Evolutionary conservation across 495 filamentous ascomycete species (phyloP), one percentile per base, ranked within the genome.

Genomic region (Penicilliopsis zonata): DNA sequence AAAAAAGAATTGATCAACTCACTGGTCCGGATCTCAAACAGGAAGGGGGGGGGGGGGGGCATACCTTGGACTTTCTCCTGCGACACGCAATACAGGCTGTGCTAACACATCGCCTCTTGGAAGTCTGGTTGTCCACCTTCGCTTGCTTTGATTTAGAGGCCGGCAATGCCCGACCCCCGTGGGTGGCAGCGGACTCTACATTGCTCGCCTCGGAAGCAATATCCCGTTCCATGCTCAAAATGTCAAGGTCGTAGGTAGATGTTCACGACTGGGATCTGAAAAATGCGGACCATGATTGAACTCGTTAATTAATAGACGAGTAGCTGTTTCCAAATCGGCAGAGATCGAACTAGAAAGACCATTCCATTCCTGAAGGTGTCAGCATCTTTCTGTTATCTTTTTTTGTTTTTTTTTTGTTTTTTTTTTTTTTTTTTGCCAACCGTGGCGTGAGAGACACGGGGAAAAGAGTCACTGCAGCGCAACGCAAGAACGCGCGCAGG

Each of bases 41-140:
- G 5, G 25, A 27, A 27, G n/a, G 14, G n/a, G 10, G 25, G n/a
- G 4, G 25, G 10, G 25, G n/a, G 10, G n/a, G 22, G 8, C 47
- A 16, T 52, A 79, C 75, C 65, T 94, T 93, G 28, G 82, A 87
- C 51, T 94, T 94, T 28, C 86, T 65, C 44, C 73, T 75, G n/a
- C 88, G 76, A 50, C 86, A 94, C 13, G 87, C 86, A 55, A 94
- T 80, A 52, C 88, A 94, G 2, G 87, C 87, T 17, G 84, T 94
- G 59, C 82, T 88, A 23, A 94, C 85, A 49, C 88, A 96, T 49
- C 86, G 69, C 40, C 88, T 69, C 55, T 96, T 96, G 16, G 66
- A 55, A 13, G 53, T 35, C 19, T 44, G 50, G 33, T 37, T 46
- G 28, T 64, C 62, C 28, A 52, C 33, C 37, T 42, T 54, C 38